Percentiles rank a stretch among this genome's conserved stretches.
Evolutionary conservation across 2,329 filamentous ascomycete species (phyloP).

Genomic region (Colletotrichum sp.): DNA sequence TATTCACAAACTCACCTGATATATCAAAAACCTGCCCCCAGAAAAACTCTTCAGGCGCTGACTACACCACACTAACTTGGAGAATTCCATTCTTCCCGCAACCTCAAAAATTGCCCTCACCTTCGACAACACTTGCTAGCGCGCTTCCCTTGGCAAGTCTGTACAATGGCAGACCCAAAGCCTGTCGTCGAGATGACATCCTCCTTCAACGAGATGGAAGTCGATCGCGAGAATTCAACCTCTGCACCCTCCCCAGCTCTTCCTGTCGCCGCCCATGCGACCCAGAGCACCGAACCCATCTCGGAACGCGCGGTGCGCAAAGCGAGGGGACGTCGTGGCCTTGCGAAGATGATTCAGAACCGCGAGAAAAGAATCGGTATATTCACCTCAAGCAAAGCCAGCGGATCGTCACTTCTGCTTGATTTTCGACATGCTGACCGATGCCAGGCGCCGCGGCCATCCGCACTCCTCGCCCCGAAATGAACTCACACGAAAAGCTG

Average conservation of each 20-base stretch:
- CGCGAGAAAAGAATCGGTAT: background rate
- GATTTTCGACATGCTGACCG: accelerated
- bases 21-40: background rate
- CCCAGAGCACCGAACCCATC: background rate
- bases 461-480: background rate
- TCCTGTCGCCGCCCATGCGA: background rate
- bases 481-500: background rate
- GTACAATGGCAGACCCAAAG: background rate
- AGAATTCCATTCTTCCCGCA: background rate
- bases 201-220: background rate
- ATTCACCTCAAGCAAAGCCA: background rate
- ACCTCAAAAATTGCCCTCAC: background rate
- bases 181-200: background rate
- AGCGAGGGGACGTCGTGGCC: background rate
- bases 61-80: background rate
- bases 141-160: background rate
- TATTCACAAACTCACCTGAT: background rate
- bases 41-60: background rate
- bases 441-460: background rate
- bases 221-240: background rate
- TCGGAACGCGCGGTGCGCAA: background rate
- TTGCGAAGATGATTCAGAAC: background rate
- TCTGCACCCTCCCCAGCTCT: background rate
- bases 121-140: background rate
- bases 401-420: accelerated